A percentile compares a stretch with the other conserved stretches of the same genome.
phyloP scores from a whole-genome alignment of 306 rosid species.

The Arachis hypogaea region DNA sequence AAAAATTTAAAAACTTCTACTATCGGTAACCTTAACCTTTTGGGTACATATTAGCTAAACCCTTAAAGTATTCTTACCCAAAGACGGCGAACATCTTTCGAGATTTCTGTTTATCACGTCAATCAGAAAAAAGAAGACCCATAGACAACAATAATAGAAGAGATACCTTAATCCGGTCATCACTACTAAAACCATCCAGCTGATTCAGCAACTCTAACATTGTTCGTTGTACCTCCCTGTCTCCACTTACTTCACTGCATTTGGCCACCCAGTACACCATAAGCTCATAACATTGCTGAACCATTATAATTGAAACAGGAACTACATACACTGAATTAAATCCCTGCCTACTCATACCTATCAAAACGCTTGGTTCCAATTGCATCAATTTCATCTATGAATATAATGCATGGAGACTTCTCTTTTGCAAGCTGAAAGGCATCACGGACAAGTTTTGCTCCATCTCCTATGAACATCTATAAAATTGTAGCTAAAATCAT shows the following conservation, averaged over 20 bases:
- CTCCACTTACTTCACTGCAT: slow-evolving; percentile 85
- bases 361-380: slow-evolving; percentile 90
- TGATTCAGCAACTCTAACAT: slow-evolving; percentile 89
- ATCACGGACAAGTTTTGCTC: slow-evolving; percentile 88
- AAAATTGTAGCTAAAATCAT: slow-evolving; percentile 23
- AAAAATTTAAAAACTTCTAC: too few relatives aligned
- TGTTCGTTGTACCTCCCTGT: slow-evolving; percentile 89
- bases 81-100: not conserved
- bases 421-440: slow-evolving; percentile 88
- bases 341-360: slow-evolving; percentile 52
- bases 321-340: not conserved
- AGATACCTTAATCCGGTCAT: slow-evolving; percentile 81
- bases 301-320: not conserved
- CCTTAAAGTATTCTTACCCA: not conserved
- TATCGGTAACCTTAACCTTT: too few relatives aligned
- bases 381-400: slow-evolving; percentile 91
- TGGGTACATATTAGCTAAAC: too few relatives aligned
- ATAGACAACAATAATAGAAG: not conserved
- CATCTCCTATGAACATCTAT: slow-evolving; percentile 87
- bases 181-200: slow-evolving; percentile 89
- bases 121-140: slow-evolving; percentile 22
- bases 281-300: slow-evolving; percentile 28
- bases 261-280: slow-evolving; percentile 18
- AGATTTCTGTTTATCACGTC: not conserved
- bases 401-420: slow-evolving; percentile 87